A percentile compares a stretch with the other conserved stretches of the same genome.
phyloP scores from a whole-genome alignment of 108 stramenopile species.

The Epithemia pelagica region DNA sequence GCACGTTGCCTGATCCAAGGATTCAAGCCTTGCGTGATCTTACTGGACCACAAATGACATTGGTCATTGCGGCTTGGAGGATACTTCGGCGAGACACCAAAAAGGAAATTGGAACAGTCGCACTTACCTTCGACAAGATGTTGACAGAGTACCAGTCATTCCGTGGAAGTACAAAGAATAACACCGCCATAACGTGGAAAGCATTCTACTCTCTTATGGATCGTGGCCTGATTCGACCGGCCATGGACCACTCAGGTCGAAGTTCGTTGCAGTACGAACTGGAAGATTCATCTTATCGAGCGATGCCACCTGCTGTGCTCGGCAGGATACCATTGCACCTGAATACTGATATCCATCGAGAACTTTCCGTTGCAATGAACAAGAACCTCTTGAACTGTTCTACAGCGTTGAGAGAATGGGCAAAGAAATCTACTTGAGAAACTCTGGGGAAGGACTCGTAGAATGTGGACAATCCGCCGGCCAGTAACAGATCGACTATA shows the following conservation, averaged over 20 bases:
- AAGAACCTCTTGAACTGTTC: constrained; percentile 55
- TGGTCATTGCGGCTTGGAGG: constrained; percentile 62
- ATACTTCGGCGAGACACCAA: constrained; percentile 53
- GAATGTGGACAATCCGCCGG: no score
- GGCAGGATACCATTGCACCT: constrained; percentile 62
- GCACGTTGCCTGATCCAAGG: constrained; percentile 32
- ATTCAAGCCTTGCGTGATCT: constrained; percentile 66
- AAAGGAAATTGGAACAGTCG: constrained; percentile 14
- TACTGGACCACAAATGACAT: constrained; percentile 58
- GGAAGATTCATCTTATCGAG: background rate
- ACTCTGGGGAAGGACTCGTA: no score
- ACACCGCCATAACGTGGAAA: constrained; percentile 28
- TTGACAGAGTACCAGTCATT: constrained; percentile 50
- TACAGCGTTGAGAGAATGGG: constrained; percentile 77
- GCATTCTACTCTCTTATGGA: constrained; percentile 58
- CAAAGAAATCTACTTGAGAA: constrained; percentile 35
- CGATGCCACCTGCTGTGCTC: constrained; percentile 20
- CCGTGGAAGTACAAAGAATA: constrained; percentile 19
- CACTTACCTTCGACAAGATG: constrained; percentile 70
- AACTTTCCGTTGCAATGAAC: constrained; percentile 51
- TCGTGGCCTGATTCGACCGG: constrained; percentile 52
- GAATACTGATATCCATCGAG: constrained; percentile 51
- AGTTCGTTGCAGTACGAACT: constrained; percentile 64
- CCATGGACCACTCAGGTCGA: constrained; percentile 56
- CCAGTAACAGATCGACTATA: no score